A percentile compares a stretch with the other conserved stretches of the same genome.
These are phyloP conservation scores for Canariomyces notabilis DNA, from an alignment of 2,329 filamentous ascomycete genomes.

Conservation along the genomic window DNA sequence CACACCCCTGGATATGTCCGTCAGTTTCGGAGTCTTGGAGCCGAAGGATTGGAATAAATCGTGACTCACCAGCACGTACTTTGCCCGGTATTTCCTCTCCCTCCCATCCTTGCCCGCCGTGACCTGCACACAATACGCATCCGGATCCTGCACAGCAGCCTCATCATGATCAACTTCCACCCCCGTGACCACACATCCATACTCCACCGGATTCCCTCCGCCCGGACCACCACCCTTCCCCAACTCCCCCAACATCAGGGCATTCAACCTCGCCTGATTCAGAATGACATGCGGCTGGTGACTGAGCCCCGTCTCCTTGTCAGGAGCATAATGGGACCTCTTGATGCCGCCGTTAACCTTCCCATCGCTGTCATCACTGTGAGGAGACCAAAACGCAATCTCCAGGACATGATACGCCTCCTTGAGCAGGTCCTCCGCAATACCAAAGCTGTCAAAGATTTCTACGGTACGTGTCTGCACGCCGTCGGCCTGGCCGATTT, in stretches of 20 bases:
- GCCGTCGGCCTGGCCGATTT: slow-evolving; percentile 58
- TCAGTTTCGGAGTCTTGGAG: slow-evolving; percentile 36
- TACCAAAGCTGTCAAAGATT: slow-evolving; percentile 55
- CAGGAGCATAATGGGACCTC: slow-evolving; percentile 44
- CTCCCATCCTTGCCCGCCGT: slow-evolving; percentile 37
- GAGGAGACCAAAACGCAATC: slow-evolving; percentile 50
- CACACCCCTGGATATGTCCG: slow-evolving; percentile 39
- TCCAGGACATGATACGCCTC: slow-evolving; percentile 56
- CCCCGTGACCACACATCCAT: slow-evolving; percentile 46
- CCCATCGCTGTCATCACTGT: slow-evolving; percentile 16
- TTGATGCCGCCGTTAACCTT: slow-evolving; percentile 32
- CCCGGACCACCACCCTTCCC: slow-evolving; percentile 27
- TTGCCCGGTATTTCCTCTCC: slow-evolving; percentile 39
- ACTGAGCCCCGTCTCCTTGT: slow-evolving; percentile 49
- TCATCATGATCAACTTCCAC: slow-evolving; percentile 49
- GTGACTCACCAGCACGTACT: slow-evolving; percentile 50
- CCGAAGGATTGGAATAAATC: slow-evolving; percentile 24
- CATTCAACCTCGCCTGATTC: slow-evolving; percentile 52
- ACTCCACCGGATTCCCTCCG: slow-evolving; percentile 50
- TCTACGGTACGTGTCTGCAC: slow-evolving; percentile 58
- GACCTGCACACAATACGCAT: slow-evolving; percentile 41
- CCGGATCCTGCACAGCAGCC: slow-evolving; percentile 30
- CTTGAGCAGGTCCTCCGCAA: slow-evolving; percentile 48
- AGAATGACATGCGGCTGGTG: slow-evolving; percentile 53
- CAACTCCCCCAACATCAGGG: slow-evolving; percentile 50